A percentile compares a stretch with the other conserved stretches of the same genome.
Evolutionary conservation across 1,139 yeast genomes (phyloP).

Genomic region (Yamadazyma oceani): DNA sequence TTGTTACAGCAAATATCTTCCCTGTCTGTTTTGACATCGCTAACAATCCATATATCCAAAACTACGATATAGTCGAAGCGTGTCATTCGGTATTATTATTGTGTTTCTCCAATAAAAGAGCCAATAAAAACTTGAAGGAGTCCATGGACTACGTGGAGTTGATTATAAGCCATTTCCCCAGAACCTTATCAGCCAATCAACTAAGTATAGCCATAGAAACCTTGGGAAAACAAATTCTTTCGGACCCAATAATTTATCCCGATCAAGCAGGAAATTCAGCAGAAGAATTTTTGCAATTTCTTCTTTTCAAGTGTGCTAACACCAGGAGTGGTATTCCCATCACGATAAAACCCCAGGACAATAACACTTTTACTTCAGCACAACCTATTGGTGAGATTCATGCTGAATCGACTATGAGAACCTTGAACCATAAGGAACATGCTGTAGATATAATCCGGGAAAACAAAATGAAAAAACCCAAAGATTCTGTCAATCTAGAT

Average conservation of each 20-base stretch:
- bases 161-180: slow-evolving; percentile 54
- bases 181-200: slow-evolving; percentile 54
- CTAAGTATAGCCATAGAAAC: slow-evolving; percentile 59
- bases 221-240: slow-evolving; percentile 51
- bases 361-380: slow-evolving; percentile 30
- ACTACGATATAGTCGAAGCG: slow-evolving; percentile 54
- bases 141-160: slow-evolving; percentile 35
- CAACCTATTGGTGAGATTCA: slow-evolving; percentile 40
- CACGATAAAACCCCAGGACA: slow-evolving; percentile 13
- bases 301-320: slow-evolving; percentile 39
- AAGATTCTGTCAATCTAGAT: slow-evolving; percentile 24
- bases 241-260: slow-evolving; percentile 35
- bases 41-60: slow-evolving; percentile 26
- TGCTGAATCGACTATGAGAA: slow-evolving; percentile 38
- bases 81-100: slow-evolving; percentile 66
- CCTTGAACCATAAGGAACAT: slow-evolving; percentile 23
- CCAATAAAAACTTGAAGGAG: slow-evolving; percentile 26
- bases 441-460: slow-evolving; percentile 29
- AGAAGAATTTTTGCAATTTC: slow-evolving; percentile 41
- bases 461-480: slow-evolving; percentile 36
- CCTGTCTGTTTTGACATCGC: slow-evolving; percentile 46
- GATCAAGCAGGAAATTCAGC: slow-evolving; percentile 23
- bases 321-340: slow-evolving; percentile 32
- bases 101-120: slow-evolving; percentile 32
- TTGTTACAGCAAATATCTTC: slow-evolving; percentile 36